Evolutionary conservation across 495 filamentous ascomycete genomes (phyloP), one percentile per base, ranked within the genome.

Genomic region (Friedmanniomyces endolithicus): DNA sequence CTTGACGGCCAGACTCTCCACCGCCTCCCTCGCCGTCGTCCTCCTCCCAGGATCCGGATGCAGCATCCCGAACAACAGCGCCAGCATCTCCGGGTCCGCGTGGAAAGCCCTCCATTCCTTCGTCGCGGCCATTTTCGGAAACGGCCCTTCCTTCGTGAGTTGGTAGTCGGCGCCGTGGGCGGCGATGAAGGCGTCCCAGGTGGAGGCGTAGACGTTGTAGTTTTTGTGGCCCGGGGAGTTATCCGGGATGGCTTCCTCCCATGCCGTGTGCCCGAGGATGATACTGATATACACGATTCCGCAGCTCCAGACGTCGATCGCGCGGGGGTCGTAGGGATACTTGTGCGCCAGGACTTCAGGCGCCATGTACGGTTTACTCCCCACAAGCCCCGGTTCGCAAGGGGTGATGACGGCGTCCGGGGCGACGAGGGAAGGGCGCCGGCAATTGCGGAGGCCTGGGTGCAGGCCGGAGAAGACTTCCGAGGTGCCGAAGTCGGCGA

Each of bases 401-500:
- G 77, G 73, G 39, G 81, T 75, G 20, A 85, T 65, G 35, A 84
- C 82, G 53, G 71, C 72, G 63, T 81, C 72, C 0, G 39, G 29
- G 1, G 45, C 39, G 47, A 51, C 31, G 27, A 57, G 19, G 25
- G 48, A 53, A 6, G 48, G 58, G 33, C 54, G 24, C 27, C 58
- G 47, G 27, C 55, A 59, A 39, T 80, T 78, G 50, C 78, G 68
- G 24, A 84, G 66, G 39, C 85, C 86, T 23, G 85, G 85, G 66
- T 88, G 85, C 47, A 77, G 80, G 50, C 84, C 84, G 44, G 73
- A 75, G 67, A 89, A 89, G 19, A 88, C 83, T 60, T 87, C 83
- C 0, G 83, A 82, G 31, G 85, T 80, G 39, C 85, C 85, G 71
- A 90, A 88, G 68, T 89, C 86, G 37, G 85, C 83, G 54, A 90